Evolutionary conservation across 805 yeast species (phyloP).

Genomic region (Cyberlindnera euphorbiae): DNA sequence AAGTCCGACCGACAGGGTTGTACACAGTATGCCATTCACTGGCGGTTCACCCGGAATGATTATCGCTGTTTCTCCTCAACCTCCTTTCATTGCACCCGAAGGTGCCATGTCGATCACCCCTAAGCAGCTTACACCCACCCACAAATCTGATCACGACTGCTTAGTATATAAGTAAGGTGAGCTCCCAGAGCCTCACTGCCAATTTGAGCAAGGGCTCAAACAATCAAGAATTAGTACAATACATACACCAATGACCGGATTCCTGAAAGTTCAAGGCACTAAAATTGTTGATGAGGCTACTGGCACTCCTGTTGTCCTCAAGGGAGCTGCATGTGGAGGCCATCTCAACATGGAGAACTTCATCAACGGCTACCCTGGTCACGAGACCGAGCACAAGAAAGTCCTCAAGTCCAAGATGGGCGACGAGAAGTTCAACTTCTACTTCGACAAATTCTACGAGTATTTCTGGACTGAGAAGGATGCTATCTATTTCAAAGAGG

Average conservation of each 20-base stretch:
- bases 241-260: conserved; percentile 11
- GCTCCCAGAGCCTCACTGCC: no score
- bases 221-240: no score
- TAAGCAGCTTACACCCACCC: no score
- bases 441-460: conserved; percentile 47
- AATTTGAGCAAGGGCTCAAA: no score
- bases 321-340: conserved; percentile 46
- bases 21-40: no score
- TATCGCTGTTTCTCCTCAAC: no score
- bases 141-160: no score
- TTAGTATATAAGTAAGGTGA: no score
- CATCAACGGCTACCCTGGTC: conserved; percentile 51
- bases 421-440: conserved; percentile 41
- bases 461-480: conserved; percentile 48
- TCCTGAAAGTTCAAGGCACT: conserved; percentile 39
- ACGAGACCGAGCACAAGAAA: conserved; percentile 43
- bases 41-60: no score
- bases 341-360: conserved; percentile 51
- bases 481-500: conserved; percentile 38
- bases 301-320: conserved; percentile 37
- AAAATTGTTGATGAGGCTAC: conserved; percentile 41
- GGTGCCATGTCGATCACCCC: no score
- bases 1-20: no score
- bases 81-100: no score
- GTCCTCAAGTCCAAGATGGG: conserved; percentile 37